Evolutionary conservation across 2,329 filamentous ascomycete genomes (phyloP), one percentile per base, ranked within the genome.

Genomic region (Ophiostoma angusticollis): DNA sequence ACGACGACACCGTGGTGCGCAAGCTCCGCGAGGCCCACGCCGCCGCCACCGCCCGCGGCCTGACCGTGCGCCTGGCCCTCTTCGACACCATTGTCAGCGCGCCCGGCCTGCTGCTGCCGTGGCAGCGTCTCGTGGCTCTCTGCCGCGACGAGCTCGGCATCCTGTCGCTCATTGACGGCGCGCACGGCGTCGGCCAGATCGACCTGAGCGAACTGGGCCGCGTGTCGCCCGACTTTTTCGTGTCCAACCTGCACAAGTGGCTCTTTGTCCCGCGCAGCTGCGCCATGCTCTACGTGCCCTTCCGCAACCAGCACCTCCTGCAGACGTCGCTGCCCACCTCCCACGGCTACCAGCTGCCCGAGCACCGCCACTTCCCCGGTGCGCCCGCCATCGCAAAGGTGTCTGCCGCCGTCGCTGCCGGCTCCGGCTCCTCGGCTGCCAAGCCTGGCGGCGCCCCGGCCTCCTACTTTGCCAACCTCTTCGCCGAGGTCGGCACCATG

Each of bases 201-300:
- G 65, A 72, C 4, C 54, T 86, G 5, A 67, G 48, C 9, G 50
- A 82, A 53, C 57, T 85, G 23, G 54, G 55, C 37, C 5, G 5
- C 12, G 56, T 84, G 16, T 62, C 73, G 28, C 72, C 80, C 0
- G 81, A 87, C 56, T 86, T 86, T 58, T 75, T 84, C 48, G 68
- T 81, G 27, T 74, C 63, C 42, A 87, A 86, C 51, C 75, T 71
- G 46, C 77, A 84, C 58, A 84, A 84, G 54, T 87, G 82, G 82
- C 69, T 87, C 6, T 78, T 71, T 52, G 68, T 72, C 4, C 82
- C 82, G 9, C 75, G 81, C 39, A 74, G 74, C 34, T 80, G 76
- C 50, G 78, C 79, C 0, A 57, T 84, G 13, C 66, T 87, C 48
- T 75, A 84, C 56, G 78, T 84, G 4, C 77, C 80, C 0, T 51